These are phyloP conservation scores for Colletotrichum tropicale DNA, from an alignment of 2,329 filamentous ascomycete genomes.

Conservation along the genomic window DNA sequence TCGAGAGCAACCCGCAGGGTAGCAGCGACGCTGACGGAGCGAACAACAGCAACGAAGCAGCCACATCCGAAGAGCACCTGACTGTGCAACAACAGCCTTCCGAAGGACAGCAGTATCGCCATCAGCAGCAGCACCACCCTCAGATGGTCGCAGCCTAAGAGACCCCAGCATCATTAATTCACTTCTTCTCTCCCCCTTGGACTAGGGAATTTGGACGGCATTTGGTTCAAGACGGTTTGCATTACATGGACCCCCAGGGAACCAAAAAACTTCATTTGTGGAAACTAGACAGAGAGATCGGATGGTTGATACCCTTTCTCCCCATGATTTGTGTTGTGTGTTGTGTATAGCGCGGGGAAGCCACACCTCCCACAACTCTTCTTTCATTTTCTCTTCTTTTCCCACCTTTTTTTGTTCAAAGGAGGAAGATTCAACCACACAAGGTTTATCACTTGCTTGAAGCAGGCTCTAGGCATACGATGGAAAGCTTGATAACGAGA, in stretches of 20 bases:
- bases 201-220: conserved; percentile 1
- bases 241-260: background rate
- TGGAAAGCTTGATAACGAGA: background rate
- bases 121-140: background rate
- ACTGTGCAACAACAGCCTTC: background rate
- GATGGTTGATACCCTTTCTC: conserved; percentile 11
- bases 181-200: background rate
- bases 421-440: background rate
- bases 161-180: background rate
- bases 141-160: background rate
- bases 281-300: conserved; percentile 15
- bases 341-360: background rate
- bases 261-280: background rate
- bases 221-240: background rate
- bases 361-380: background rate
- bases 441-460: background rate
- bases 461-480: background rate
- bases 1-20: conserved; percentile 22
- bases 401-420: background rate
- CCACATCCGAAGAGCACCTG: background rate
- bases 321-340: background rate
- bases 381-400: background rate
- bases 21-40: background rate
- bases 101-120: background rate
- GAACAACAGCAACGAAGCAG: background rate